Percentiles rank a stretch among this genome's conserved stretches.
phyloP scores from a whole-genome alignment of 2,329 filamentous ascomycete species.

The Nigrospora oryzae region DNA sequence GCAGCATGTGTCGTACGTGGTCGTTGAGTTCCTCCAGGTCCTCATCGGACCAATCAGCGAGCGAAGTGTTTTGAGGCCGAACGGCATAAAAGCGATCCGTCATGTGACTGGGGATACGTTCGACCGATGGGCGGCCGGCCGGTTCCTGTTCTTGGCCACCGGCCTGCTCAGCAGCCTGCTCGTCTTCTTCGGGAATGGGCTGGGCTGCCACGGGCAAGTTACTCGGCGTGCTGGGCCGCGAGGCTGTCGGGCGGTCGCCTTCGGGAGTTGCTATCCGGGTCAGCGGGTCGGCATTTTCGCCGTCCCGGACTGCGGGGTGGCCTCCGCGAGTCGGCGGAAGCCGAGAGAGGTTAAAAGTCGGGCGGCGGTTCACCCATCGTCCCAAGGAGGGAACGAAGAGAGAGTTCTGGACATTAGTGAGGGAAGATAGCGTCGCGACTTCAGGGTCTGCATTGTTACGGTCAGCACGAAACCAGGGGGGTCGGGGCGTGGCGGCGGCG shows the following conservation, averaged over 20 bases:
- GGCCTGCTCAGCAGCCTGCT: constrained; percentile 6
- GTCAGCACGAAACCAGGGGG: neutral
- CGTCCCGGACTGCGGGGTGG: neutral
- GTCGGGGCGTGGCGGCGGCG: too few species aligned
- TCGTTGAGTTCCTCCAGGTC: constrained; percentile 76
- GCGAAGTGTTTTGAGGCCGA: constrained; percentile 61
- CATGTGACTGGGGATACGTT: constrained; percentile 45
- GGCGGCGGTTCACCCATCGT: constrained; percentile 63
- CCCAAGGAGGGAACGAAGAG: constrained; percentile 81
- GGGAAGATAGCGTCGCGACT: constrained; percentile 71
- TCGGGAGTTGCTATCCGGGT: too few species aligned
- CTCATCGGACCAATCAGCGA: constrained; percentile 67
- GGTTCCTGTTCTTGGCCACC: constrained; percentile 6
- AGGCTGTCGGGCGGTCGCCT: too few species aligned
- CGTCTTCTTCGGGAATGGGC: constrained; percentile 13
- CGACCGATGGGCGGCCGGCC: constrained; percentile 14
- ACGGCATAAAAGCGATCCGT: constrained; percentile 70
- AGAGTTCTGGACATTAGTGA: constrained; percentile 86
- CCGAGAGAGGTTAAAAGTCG: constrained; percentile 66
- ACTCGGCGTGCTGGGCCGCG: too few species aligned
- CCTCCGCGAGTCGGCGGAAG: constrained; percentile 14
- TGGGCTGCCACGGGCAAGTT: neutral
- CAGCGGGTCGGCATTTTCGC: too few species aligned
- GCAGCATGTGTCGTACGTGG: constrained; percentile 79
- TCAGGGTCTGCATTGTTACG: constrained; percentile 56